These are phyloP conservation scores for Stephania yunnanensis DNA, from an alignment of 164 flowering plant genomes.

Conservation along the genomic window DNA sequence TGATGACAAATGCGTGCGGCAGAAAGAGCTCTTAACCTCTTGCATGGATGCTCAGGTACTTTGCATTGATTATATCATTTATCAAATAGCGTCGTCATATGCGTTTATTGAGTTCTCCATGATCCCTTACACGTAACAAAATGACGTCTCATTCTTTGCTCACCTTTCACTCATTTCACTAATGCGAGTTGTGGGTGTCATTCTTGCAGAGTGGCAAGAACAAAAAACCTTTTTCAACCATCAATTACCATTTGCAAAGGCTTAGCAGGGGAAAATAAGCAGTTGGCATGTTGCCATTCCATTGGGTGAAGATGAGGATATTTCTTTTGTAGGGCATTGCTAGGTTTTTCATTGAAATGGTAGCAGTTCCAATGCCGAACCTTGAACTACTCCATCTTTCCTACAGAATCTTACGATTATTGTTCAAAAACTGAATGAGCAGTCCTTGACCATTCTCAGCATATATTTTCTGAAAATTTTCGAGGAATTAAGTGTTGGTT, in stretches of 20 bases:
- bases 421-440: not conserved
- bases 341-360: not conserved
- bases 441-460: not conserved
- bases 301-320: not conserved
- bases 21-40: constrained; percentile 46
- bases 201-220: constrained; percentile 35
- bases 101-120: not conserved
- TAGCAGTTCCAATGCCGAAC: not conserved
- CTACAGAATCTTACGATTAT: not conserved
- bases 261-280: constrained; percentile 49
- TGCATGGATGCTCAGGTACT: constrained; percentile 80
- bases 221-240: constrained; percentile 49
- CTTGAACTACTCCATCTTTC: not conserved
- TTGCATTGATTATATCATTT: not conserved
- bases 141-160: not conserved
- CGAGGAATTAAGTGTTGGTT: not conserved
- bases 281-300: constrained; percentile 6
- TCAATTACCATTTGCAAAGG: constrained; percentile 73
- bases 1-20: constrained; percentile 54
- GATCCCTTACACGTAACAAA: not conserved
- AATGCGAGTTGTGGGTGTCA: not conserved
- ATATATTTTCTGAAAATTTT: not conserved
- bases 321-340: not conserved
- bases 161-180: not conserved
- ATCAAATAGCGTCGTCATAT: not conserved